These are phyloP conservation scores for Boechera stricta DNA, from an alignment of 345 rosid species.

Conservation along the genomic window DNA sequence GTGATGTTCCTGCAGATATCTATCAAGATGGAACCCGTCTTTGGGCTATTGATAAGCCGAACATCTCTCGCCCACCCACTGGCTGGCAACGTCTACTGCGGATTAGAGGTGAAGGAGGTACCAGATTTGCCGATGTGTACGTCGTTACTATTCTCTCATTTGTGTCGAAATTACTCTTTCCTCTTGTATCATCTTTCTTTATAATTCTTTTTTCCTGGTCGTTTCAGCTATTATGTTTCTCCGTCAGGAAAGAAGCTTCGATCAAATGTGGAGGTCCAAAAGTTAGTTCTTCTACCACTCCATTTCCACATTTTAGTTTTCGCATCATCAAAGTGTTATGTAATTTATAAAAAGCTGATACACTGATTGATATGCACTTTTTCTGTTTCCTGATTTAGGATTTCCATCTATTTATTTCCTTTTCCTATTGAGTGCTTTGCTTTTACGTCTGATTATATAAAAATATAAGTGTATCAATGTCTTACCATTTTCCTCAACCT, in stretches of 20 bases:
- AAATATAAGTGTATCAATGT: not conserved
- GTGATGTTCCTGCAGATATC: conserved; percentile 82
- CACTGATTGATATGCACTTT: not conserved
- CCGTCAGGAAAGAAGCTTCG: conserved; percentile 94
- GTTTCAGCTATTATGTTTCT: conserved; percentile 78
- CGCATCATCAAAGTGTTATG: not conserved
- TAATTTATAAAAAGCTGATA: not conserved
- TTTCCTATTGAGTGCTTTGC: not conserved
- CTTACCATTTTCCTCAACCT: not conserved
- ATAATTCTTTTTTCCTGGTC: not conserved
- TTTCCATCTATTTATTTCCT: not conserved
- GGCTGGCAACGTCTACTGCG: conserved; percentile 87
- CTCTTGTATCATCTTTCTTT: not conserved
- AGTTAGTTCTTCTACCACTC: conserved; percentile 51
- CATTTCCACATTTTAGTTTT: not conserved
- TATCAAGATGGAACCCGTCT: conserved; percentile 88
- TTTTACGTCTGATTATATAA: not conserved
- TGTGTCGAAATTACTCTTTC: not conserved
- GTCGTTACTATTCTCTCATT: conserved; percentile 40
- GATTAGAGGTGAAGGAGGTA: conserved; percentile 87
- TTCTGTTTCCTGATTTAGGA: not conserved
- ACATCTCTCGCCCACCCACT: conserved; percentile 83
- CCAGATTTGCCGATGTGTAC: conserved; percentile 92
- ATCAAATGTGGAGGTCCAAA: conserved; percentile 80
- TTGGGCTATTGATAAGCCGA: conserved; percentile 97